phyloP scores from a whole-genome alignment of 176 grass and related monocot genomes.

The Poa annua region DNA sequence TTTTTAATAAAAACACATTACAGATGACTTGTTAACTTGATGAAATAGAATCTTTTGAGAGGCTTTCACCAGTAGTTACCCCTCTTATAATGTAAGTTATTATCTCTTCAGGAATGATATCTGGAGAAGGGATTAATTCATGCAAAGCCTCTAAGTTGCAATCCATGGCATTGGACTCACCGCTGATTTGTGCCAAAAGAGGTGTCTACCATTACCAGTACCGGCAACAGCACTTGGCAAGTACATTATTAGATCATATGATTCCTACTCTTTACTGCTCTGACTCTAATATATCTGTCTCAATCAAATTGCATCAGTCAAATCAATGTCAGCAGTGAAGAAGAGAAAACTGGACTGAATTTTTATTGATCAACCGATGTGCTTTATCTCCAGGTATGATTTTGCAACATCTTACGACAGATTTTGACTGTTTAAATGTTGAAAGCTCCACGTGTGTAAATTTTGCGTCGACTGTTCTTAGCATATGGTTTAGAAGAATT shows the following conservation, averaged over 20 bases:
- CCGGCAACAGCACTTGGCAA: background rate
- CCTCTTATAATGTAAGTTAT: background rate
- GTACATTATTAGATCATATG: background rate
- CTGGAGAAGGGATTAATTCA: background rate
- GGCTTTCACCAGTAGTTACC: background rate
- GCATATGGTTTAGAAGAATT: conserved; percentile 41
- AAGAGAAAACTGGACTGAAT: conserved; percentile 42
- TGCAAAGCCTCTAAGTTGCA: background rate
- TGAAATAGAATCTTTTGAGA: background rate
- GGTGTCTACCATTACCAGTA: background rate
- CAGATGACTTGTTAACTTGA: background rate
- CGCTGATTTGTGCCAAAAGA: background rate
- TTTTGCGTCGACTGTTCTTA: background rate
- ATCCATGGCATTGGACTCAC: background rate
- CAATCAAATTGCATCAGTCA: conserved; percentile 34
- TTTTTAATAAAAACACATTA: background rate
- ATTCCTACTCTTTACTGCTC: background rate
- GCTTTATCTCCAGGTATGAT: conserved; percentile 50
- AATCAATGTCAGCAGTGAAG: conserved; percentile 46
- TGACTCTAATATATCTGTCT: background rate
- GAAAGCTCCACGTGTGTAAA: background rate
- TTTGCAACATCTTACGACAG: background rate
- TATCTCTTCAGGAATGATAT: conserved; percentile 14
- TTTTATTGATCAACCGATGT: conserved; percentile 45
- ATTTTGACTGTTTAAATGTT: background rate